Conservation (phyloP, 148 eudicot genomes). For the Gaultheria prostrata region DNA sequence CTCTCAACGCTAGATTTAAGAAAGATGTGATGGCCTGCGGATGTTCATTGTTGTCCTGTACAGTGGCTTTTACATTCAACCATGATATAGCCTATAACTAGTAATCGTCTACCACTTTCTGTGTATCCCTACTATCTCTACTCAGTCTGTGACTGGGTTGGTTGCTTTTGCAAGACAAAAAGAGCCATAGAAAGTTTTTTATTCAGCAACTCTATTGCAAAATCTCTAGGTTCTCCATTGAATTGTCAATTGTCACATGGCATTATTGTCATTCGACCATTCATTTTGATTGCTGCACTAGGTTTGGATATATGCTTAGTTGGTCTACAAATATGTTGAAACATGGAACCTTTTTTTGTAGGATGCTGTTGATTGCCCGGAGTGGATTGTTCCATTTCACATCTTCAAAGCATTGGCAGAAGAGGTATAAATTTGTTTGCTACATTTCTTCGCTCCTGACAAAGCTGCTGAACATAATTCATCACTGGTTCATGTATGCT, state of each 20-base stretch:
- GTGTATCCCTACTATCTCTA: neutral
- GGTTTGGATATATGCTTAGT: neutral
- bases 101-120: neutral
- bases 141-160: neutral
- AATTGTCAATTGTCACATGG: neutral
- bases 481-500: neutral
- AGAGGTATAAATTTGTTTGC: constrained; percentile 52
- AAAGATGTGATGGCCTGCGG: neutral
- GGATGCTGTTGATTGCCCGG: constrained; percentile 99
- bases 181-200: neutral
- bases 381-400: constrained; percentile 93
- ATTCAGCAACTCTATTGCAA: neutral
- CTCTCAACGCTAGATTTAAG: neutral
- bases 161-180: neutral
- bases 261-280: neutral
- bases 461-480: neutral
- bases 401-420: constrained; percentile 90
- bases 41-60: constrained; percentile 6
- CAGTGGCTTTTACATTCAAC: neutral
- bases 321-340: neutral
- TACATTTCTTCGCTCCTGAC: neutral
- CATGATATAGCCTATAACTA: neutral
- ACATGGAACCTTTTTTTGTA: constrained; percentile 27
- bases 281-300: neutral
- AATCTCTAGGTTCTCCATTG: neutral